Base-by-base conservation (phyloP, 2,329 filamentous ascomycete genomes). In the Aspergillus sp. region DNA sequence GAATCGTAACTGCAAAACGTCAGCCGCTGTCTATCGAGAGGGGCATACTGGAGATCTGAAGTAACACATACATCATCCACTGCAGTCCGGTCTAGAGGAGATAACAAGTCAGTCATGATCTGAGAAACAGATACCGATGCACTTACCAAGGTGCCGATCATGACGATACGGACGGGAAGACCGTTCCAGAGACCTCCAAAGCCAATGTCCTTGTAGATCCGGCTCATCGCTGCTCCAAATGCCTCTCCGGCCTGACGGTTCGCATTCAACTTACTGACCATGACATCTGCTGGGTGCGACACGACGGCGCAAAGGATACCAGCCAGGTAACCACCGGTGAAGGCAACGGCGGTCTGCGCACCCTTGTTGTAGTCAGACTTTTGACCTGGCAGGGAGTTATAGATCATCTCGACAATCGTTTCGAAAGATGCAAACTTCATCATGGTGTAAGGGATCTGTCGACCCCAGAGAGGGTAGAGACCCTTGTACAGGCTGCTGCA, bases 381-480 rank as follows among this genome's bases (percentile, higher is more conserved):
- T 50, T 82, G 78, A 19, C 91, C 90, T 0, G 91, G 91, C 6
- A 97, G 84, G 38, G 86, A 82, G 51, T 82, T 81, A 76, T 96
- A 97, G 71, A 97, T 96, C 83, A 87, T 87, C 73, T 91, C 89
- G 59, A 96, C 92, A 61, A 93, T 92, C 19, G 89, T 92, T 80
- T 97, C 92, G 69, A 96, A 97, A 1, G 91, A 93, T 36, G 91
- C 91, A 75, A 97, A 96, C 82, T 96, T 95, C 87, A 91, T 92
- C 89, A 92, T 91, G 6, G 89, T 93, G 78, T 92, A 92, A 1
- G 93, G 92, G 70, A 97, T 96, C 80, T 97, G 92, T 23, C 92
- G 87, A 51, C 89, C 92, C 93, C 92, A 97, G 25, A 97, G 86
- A 36, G 92, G 93, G 72, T 95, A 94, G 19, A 97, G 79, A 53